Percentiles rank a stretch among this genome's conserved stretches.
Evolutionary conservation across 345 rosid genomes (phyloP).

Genomic region (Populus alba): DNA sequence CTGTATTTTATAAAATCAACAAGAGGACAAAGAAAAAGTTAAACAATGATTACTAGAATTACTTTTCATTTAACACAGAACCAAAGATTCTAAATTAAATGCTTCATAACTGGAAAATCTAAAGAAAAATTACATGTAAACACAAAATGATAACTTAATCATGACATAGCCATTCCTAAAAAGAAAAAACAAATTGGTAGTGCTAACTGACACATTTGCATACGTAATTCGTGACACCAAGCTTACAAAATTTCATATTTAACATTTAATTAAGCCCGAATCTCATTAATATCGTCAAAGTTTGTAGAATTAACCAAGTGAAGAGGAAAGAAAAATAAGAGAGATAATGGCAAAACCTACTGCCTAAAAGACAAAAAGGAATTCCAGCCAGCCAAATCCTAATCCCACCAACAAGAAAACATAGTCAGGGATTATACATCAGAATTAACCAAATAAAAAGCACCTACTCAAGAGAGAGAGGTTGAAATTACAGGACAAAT

Average conservation of each 20-base stretch:
- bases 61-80: not conserved
- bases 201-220: not conserved
- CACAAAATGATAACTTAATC: not conserved
- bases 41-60: not conserved
- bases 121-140: not conserved
- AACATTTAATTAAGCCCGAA: not conserved
- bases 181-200: not conserved
- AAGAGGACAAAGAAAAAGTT: not conserved
- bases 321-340: not conserved
- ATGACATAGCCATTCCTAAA: not conserved
- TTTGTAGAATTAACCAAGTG: not conserved
- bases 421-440: not conserved
- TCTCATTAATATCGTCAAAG: not conserved
- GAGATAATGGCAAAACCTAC: not conserved
- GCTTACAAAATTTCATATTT: not conserved
- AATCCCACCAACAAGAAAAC: not conserved
- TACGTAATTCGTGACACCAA: not conserved
- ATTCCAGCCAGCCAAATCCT: not conserved
- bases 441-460: not conserved
- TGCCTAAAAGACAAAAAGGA: not conserved
- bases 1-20: conserved; percentile 22
- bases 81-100: not conserved
- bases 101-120: not conserved
- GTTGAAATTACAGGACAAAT: not conserved
- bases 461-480: not conserved